Percentiles rank a stretch among this genome's conserved stretches.
phyloP scores from a whole-genome alignment of 352 stramenopile genomes.

The Phytophthora macrochlamydospora region DNA sequence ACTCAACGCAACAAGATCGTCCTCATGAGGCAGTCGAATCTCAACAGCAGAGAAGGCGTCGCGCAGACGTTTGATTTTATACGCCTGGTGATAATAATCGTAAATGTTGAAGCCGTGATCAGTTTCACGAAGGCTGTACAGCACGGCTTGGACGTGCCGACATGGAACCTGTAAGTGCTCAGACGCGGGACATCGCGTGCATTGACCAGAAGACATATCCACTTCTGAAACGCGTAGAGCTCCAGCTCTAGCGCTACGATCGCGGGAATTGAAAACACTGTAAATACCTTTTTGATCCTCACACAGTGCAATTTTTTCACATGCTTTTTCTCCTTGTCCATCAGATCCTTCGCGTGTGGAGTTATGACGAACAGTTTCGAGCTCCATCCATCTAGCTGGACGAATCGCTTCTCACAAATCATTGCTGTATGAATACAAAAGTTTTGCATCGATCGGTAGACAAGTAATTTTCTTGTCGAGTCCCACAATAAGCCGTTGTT shows the following conservation, averaged over 20 bases:
- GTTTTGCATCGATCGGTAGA: background rate
- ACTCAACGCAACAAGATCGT: background rate
- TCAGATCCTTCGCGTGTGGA: background rate
- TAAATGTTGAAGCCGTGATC: background rate
- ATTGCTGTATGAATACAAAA: background rate
- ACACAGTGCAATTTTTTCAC: background rate
- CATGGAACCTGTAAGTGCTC: background rate
- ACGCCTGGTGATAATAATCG: background rate
- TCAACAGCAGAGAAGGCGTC: background rate
- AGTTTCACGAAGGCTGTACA: background rate
- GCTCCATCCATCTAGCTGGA: background rate
- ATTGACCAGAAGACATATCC: background rate
- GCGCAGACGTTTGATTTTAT: background rate
- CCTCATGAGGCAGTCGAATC: background rate
- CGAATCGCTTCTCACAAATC: background rate
- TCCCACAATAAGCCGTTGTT: conserved; percentile 14
- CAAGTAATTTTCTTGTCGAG: background rate
- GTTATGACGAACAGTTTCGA: background rate
- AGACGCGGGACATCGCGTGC: background rate
- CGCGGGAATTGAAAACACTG: background rate
- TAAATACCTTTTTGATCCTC: background rate
- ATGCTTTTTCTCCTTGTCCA: background rate
- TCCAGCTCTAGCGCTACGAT: background rate
- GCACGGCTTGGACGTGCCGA: background rate
- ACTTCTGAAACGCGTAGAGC: background rate